These are phyloP conservation scores for Fusarium irregulare DNA, from an alignment of 2,329 filamentous ascomycete genomes.

Conservation along the genomic window DNA sequence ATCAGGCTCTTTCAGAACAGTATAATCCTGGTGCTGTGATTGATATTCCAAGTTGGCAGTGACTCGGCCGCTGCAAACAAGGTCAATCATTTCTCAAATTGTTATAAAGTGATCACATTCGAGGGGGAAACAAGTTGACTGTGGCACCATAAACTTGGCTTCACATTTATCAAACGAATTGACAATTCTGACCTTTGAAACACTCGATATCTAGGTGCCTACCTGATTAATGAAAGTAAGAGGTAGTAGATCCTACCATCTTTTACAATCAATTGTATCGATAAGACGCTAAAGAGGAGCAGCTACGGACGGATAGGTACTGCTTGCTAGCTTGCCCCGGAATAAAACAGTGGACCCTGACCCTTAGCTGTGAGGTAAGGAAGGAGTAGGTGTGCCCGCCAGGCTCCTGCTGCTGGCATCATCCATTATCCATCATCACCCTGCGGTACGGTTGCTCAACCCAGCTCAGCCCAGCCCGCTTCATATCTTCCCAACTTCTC, in stretches of 20 bases:
- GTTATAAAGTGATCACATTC: neutral
- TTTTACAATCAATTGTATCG: neutral
- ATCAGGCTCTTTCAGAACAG: neutral
- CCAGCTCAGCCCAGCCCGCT: slow-evolving; percentile 34
- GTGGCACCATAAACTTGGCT: neutral
- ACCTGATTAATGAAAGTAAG: neutral
- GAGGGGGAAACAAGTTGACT: neutral
- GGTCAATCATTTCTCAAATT: neutral
- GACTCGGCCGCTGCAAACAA: neutral
- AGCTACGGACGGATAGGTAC: neutral
- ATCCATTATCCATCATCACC: slow-evolving; percentile 37
- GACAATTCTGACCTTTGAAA: neutral
- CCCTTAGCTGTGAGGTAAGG: slow-evolving; percentile 7
- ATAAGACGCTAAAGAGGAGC: neutral
- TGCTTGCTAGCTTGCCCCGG: slow-evolving; percentile 16
- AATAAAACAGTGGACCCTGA: slow-evolving; percentile 35
- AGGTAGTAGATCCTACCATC: neutral
- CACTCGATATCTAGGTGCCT: neutral
- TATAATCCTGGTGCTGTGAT: neutral
- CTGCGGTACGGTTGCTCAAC: slow-evolving; percentile 14
- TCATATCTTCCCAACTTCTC: slow-evolving; percentile 32
- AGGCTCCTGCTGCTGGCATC: slow-evolving; percentile 48
- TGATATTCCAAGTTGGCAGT: neutral
- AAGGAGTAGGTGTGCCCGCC: slow-evolving; percentile 22
- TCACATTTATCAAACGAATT: too few species aligned